Conservation (phyloP, 192 early-diverging fungal species). For the Backusella australiensis region DNA sequence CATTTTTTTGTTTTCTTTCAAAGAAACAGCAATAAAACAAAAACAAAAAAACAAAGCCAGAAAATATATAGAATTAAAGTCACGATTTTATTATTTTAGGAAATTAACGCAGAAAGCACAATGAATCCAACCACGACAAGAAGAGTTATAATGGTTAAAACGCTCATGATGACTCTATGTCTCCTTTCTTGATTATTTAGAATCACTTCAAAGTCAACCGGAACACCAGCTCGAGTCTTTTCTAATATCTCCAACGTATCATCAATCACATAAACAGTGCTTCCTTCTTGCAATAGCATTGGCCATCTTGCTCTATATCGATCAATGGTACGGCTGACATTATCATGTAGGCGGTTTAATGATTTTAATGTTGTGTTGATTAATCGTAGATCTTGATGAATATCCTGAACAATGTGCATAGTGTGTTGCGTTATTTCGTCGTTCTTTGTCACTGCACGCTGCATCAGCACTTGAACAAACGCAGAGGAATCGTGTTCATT, state of each 20-base stretch:
- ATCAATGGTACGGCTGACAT: not conserved
- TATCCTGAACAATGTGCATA: conserved; percentile 4
- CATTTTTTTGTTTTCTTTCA: not conserved
- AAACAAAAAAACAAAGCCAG: not conserved
- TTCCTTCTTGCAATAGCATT: not conserved
- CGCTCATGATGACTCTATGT: not conserved
- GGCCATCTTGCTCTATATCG: not conserved
- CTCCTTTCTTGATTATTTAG: not conserved
- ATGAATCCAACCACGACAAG: not conserved
- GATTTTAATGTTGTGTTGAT: not conserved
- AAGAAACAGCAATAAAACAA: not conserved
- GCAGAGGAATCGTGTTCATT: not conserved
- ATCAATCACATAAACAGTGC: not conserved
- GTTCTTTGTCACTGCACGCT: not conserved
- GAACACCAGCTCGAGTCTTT: not conserved
- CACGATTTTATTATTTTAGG: not conserved
- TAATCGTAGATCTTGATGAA: not conserved
- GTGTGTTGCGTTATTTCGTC: not conserved
- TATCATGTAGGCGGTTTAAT: not conserved
- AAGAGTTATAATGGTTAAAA: not conserved
- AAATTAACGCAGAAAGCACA: not conserved
- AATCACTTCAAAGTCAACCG: not conserved
- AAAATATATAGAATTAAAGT: not conserved
- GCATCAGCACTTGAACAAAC: conserved; percentile 10
- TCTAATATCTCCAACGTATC: not conserved